Evolutionary conservation across 768 basidiomycete genomes (phyloP).

Genomic region (Psilocybe sp.): DNA sequence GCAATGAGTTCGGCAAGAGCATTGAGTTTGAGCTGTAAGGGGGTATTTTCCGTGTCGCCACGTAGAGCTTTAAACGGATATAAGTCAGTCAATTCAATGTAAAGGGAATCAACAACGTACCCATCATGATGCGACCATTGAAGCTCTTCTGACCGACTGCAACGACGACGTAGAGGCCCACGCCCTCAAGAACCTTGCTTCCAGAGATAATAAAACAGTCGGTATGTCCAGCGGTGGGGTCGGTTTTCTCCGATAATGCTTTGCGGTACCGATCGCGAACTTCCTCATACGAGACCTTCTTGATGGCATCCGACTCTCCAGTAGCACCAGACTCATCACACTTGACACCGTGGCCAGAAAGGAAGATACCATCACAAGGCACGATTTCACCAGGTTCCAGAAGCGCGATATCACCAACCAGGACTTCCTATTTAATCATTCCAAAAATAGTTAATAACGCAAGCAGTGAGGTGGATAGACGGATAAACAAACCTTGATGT

Average conservation of each 20-base stretch:
- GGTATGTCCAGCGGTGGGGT: constrained; percentile 47
- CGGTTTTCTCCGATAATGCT: constrained; percentile 23
- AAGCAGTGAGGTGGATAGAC: neutral
- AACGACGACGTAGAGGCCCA: constrained; percentile 89
- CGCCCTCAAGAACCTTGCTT: constrained; percentile 90
- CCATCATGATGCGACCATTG: constrained; percentile 97
- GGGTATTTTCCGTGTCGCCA: constrained; percentile 85
- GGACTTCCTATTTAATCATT: constrained; percentile 57
- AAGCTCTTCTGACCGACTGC: constrained; percentile 91
- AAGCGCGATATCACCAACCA: constrained; percentile 91
- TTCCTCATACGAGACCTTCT: constrained; percentile 78
- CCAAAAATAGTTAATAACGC: constrained; percentile 18
- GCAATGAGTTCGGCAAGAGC: constrained; percentile 93
- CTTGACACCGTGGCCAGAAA: constrained; percentile 88
- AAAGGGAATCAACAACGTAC: constrained; percentile 41
- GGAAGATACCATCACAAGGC: constrained; percentile 94
- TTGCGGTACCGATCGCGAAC: constrained; percentile 52
- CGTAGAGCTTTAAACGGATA: constrained; percentile 60
- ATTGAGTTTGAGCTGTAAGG: constrained; percentile 92
- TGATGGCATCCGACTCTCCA: constrained; percentile 94
- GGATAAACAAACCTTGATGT: constrained; percentile 62
- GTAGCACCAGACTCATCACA: constrained; percentile 98
- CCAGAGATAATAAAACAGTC: constrained; percentile 94
- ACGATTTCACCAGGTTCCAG: constrained; percentile 95
- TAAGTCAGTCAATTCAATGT: neutral